Percentiles rank a stretch among this genome's conserved stretches.
Evolutionary conservation across 2,329 filamentous ascomycete genomes (phyloP).

Genomic region (Stagonosporopsis tanaceti): DNA sequence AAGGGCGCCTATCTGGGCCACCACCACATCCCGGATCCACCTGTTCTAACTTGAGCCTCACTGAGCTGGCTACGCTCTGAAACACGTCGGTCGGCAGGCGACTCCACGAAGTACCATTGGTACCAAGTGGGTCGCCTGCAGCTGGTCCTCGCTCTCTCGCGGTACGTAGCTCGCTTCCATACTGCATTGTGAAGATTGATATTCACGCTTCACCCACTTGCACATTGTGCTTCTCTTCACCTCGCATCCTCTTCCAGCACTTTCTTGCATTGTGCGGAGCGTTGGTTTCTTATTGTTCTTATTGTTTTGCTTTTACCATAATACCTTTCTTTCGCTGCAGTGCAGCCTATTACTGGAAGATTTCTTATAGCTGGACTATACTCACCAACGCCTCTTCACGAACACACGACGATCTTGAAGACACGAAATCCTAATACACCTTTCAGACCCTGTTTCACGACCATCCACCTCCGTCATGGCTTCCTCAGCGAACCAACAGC

Average conservation of each 20-base stretch:
- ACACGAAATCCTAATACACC: conserved; percentile 41
- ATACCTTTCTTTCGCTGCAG: conserved; percentile 22
- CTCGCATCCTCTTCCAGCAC: conserved; percentile 26
- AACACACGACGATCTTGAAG: conserved; percentile 6
- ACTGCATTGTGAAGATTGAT: conserved; percentile 39
- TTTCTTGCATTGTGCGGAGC: conserved; percentile 50
- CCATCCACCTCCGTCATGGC: conserved; percentile 51
- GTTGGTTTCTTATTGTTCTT: conserved; percentile 35
- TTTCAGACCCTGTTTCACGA: conserved; percentile 43
- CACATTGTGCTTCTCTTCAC: conserved; percentile 29
- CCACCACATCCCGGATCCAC: conserved; percentile 43
- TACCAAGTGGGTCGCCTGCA: conserved; percentile 45
- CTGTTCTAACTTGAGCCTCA: conserved; percentile 54
- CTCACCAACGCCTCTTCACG: conserved; percentile 16
- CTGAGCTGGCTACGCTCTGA: conserved; percentile 52
- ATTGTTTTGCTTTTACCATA: conserved; percentile 33
- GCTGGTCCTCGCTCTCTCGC: conserved; percentile 51
- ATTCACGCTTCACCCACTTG: conserved; percentile 29
- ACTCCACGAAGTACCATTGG: conserved; percentile 50
- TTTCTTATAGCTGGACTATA: conserved; percentile 30
- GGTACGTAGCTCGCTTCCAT: conserved; percentile 49
- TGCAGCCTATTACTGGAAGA: conserved; percentile 43
- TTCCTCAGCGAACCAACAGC: conserved; percentile 62
- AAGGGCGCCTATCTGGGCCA: conserved; percentile 51
- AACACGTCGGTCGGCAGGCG: conserved; percentile 51